Base-by-base conservation (phyloP, 2,329 filamentous ascomycete genomes). In the Myriangium duriaei region DNA sequence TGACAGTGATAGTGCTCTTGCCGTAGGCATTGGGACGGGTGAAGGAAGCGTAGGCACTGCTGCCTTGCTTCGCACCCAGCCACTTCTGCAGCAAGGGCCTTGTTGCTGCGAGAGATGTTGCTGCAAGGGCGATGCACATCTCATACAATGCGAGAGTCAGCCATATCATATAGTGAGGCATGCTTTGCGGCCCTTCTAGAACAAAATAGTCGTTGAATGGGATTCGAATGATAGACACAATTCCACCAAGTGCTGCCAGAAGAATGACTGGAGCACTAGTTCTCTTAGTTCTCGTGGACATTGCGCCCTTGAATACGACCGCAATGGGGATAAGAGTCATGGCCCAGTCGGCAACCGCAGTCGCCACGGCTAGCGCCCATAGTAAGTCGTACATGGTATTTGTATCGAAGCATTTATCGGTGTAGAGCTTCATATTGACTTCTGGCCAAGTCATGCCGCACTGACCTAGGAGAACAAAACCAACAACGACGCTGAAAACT, bases 271-370 rank as follows among this genome's bases (percentile, higher is more conserved):
- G 21, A n/a, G 21, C 21, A 7, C 7, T n/a, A 1, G 59, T 60
- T 14, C 59, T 32, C 43, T 65, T 66, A 26, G 60, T 56, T 10
- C 53, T 51, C 12, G 43, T 43, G 19, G 59, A 59, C 50, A 67
- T 59, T 33, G 61, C 54, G 6, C 61, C 51, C 14, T 58, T 56
- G 46, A 53, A 57, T 30, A 66, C 48, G 16, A 65, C 42, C 26
- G 58, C 50, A 4, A 57, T 53, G 2, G 63, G 63, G 9, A 65
- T 54, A n/a, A 57, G 47, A 12, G 55, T 55, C 31, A 61, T 48
- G 36, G 50, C 39, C 42, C 49, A 50, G 45, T 62, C 55, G 28
- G 31, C 7, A n/a, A 26, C 21, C 7, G 21, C 21, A 26, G 21
- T 26, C 7, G 7, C 7, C 7, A 26, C n/a, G n/a, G 7, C 21